A percentile compares a stretch with the other conserved stretches of the same genome.
Conservation (phyloP, 192 early-diverging fungal genomes). For the Linnemannia exigua region DNA sequence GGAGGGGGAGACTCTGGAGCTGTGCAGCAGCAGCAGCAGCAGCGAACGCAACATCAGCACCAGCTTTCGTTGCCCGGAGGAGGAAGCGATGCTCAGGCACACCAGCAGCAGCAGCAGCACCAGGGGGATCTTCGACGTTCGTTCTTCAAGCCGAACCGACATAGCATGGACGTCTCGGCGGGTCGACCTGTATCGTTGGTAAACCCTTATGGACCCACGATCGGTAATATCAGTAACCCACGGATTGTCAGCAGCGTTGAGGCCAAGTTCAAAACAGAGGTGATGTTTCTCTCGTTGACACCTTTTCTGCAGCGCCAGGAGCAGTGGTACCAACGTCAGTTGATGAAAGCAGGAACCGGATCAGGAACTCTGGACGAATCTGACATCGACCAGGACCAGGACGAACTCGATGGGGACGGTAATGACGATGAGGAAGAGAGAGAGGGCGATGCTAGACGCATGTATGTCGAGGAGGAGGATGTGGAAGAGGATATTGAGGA, state of each 20-base stretch:
- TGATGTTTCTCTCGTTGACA: conserved; percentile 12
- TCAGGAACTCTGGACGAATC: not conserved
- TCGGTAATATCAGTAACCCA: conserved; percentile 2
- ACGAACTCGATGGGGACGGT: not conserved
- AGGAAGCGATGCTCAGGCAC: not conserved
- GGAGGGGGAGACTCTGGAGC: not conserved
- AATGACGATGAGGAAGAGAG: not conserved
- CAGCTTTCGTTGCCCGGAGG: not conserved
- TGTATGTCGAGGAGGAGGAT: not conserved
- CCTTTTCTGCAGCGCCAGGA: conserved; percentile 27
- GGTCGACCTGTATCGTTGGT: not conserved
- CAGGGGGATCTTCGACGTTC: not conserved
- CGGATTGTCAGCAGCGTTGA: conserved; percentile 42
- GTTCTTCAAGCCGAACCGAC: conserved; percentile 33
- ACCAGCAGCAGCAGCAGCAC: not conserved
- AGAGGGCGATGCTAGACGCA: not conserved
- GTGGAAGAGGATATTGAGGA: not conserved
- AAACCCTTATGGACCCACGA: not conserved
- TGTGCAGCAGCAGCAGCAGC: not conserved
- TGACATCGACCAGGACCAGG: not conserved
- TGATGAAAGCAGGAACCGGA: not conserved
- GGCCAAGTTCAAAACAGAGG: conserved; percentile 47
- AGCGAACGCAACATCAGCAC: conserved; percentile 10
- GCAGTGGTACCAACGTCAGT: conserved; percentile 11
- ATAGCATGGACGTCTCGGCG: conserved; percentile 34